Evolutionary conservation across 257 asterid species (phyloP), one percentile per base, ranked within the genome.

Genomic region (Verbascum thapsus): DNA sequence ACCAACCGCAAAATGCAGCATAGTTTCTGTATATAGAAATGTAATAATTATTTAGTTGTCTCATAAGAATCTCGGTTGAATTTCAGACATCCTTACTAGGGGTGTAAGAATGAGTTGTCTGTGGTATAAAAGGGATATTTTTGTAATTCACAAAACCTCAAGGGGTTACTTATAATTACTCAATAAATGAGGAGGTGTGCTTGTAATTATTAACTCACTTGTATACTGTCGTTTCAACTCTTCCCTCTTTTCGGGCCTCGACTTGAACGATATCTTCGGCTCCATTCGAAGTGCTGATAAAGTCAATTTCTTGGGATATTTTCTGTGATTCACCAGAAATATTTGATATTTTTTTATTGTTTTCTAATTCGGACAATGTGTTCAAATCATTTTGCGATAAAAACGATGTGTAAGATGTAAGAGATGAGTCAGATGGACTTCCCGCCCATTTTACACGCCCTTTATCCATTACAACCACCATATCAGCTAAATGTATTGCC

Each of bases 1-100:
- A 78, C 94, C 96, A 82, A 62, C 99, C 99, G 66, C 79, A 70
- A 68, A 85, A 89, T 71, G 81, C 89, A 73, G 97, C 99, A 81
- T 92, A 92, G 62, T 80, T 83, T 74, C 99, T 89, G 95, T 63
- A 60, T 37, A 72, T 63, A 68, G 67, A 68, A 63, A 50, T 16
- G 38, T 10, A 35, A 9, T 7, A 8, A 3, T 3, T 39, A 11
- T 16, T 6, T 48, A 66, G 49, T 39, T 40, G 1, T 66, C 17
- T 63, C 13, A 43, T 35, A 30, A 53, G 23, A 41, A 13, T 1
- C 32, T 26, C 3, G 32, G 32, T 26, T n/a, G 5, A 26, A 26
- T 26, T 26, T 1, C 32, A 26, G 32, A 26, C 3, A 26, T 26
- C 32, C 32, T 26, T 26, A 2, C 5, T 26, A 26, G n/a, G n/a